These are phyloP conservation scores for Pichia inconspicua DNA, from an alignment of 1,139 yeast genomes.

Conservation along the genomic window DNA sequence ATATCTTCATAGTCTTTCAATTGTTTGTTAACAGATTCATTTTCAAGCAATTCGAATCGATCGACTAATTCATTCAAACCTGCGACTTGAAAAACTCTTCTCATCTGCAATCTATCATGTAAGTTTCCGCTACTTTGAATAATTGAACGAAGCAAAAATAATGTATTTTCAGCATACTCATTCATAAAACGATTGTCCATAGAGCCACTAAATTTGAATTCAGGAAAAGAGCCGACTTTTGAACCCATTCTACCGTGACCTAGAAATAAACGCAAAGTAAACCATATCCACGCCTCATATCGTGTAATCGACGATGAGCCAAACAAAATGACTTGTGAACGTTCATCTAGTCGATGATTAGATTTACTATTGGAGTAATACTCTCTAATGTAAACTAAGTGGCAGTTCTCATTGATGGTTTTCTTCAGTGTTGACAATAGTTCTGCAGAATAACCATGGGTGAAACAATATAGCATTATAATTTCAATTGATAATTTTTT, in stretches of 20 bases:
- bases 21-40: constrained; percentile 59
- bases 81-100: constrained; percentile 71
- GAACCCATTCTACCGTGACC: constrained; percentile 90
- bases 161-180: constrained; percentile 74
- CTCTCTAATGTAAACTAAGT: constrained; percentile 33
- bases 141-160: constrained; percentile 68
- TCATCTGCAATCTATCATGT: constrained; percentile 61
- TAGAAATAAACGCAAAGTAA: constrained; percentile 66
- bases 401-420: constrained; percentile 53
- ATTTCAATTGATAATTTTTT: constrained; percentile 82
- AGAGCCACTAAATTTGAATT: constrained; percentile 54
- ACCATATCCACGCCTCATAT: constrained; percentile 78
- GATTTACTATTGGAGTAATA: constrained; percentile 17
- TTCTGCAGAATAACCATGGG: constrained; percentile 37
- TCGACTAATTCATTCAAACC: constrained; percentile 62
- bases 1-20: constrained; percentile 55
- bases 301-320: constrained; percentile 37
- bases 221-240: constrained; percentile 90
- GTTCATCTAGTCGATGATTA: constrained; percentile 19
- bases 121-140: constrained; percentile 60
- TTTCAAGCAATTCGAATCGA: constrained; percentile 53
- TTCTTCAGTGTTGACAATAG: constrained; percentile 56
- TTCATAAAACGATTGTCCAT: constrained; percentile 62
- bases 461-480: constrained; percentile 43
- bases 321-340: constrained; percentile 20